phyloP scores from a whole-genome alignment of 2,329 filamentous ascomycete species.

The Phialemonium atrogriseum region DNA sequence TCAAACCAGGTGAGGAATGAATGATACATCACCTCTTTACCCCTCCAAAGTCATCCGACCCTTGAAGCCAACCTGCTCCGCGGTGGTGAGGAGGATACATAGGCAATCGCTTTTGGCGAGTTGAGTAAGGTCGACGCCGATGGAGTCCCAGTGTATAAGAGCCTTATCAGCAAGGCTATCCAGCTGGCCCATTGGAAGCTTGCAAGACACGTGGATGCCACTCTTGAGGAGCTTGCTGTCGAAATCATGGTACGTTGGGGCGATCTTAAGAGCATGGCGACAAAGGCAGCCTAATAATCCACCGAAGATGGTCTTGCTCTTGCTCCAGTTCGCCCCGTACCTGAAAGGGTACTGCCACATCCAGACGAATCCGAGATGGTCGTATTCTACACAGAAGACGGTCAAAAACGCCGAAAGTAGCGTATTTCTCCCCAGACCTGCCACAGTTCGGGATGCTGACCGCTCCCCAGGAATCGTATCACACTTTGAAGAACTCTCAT shows the following conservation, averaged over 20 bases:
- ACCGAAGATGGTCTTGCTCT: conserved; percentile 44
- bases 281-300: conserved; percentile 1
- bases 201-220: conserved; percentile 23
- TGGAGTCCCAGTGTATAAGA: conserved; percentile 26
- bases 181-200: conserved; percentile 22
- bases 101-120: conserved; percentile 43
- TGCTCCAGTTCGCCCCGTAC: conserved; percentile 39
- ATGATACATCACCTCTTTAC: background rate
- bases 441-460: background rate
- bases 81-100: no score
- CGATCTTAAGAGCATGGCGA: background rate
- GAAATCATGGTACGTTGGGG: conserved; percentile 39
- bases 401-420: conserved; percentile 42
- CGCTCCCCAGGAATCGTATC: conserved; percentile 37
- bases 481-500: conserved; percentile 35
- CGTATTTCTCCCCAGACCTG: conserved; percentile 24
- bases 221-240: conserved; percentile 39
- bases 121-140: conserved; percentile 22
- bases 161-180: conserved; percentile 27
- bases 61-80: background rate
- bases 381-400: conserved; percentile 40
- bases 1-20: conserved; percentile 45
- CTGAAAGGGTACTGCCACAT: conserved; percentile 46
- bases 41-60: conserved; percentile 1
- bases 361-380: conserved; percentile 50